Base-by-base conservation (phyloP, 2,329 filamentous ascomycete genomes). In the Aureobasidium pullulans region DNA sequence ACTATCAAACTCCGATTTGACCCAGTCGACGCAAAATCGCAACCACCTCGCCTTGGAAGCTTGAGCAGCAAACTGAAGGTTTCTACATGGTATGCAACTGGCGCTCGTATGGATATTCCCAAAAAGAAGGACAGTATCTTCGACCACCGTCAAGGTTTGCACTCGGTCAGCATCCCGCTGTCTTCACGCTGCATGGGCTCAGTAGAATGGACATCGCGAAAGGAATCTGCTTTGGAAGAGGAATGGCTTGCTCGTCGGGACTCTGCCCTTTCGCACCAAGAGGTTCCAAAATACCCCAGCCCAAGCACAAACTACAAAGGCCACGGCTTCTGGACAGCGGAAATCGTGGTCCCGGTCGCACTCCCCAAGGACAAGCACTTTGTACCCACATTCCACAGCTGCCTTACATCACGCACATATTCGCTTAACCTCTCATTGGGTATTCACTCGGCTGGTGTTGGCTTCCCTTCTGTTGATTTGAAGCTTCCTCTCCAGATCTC, bases 321-420 rank as follows among this genome's bases (percentile, higher is more conserved):
- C 28, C 70, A 71, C 6, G 67, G 68, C 15, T 85, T 81, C 71
- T 89, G 86, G 71, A 84, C 82, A 2, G 78, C 85, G 6, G 76
- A 76, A n/a, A 73, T 89, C 37, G 68, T 86, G 1, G 80, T 88
- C 1, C 86, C 86, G 0, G 74, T 89, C 66, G 79, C 79, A 0
- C 76, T 88, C 0, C 85, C 86, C 0, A 66, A 68, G n/a, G 75
- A 75, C 62, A 87, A 85, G 65, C 74, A 79, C 29, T 87, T 87
- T 68, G 73, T 87, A 19, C 87, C 86, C 1, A 86, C 85, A 2
- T 90, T 89, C 73, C 84, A 88, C 73, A 79, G 81, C 40, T 90
- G 86, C 69, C 78, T 89, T 57, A 74, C 84, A 46, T 84, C 82
- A n/a, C 79, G 87, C 56, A 73, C 78, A 16, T 89, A 90, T 69